Evolutionary conservation across 306 rosid genomes (phyloP).

Genomic region (Mucuna pruriens): DNA sequence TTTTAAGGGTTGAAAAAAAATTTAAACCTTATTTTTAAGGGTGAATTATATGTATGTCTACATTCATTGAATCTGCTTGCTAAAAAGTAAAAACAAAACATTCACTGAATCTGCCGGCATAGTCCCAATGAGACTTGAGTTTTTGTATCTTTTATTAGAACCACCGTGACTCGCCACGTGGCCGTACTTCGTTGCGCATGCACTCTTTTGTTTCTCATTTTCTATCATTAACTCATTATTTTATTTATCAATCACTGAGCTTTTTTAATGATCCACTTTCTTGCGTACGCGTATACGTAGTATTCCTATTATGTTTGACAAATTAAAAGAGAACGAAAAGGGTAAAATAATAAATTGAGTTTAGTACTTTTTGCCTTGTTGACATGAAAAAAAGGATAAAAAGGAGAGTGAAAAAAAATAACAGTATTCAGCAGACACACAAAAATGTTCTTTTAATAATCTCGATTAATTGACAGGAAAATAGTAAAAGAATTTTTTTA

Average conservation of each 20-base stretch:
- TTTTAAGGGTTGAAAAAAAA: too few species aligned
- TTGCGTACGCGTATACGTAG: too few species aligned
- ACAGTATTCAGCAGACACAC: neutral
- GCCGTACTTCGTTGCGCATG: neutral
- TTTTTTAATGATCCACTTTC: neutral
- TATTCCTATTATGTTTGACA: too few species aligned
- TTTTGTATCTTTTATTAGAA: neutral
- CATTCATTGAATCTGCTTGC: too few species aligned
- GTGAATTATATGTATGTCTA: too few species aligned
- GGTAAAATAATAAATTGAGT: neutral
- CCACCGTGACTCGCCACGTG: neutral
- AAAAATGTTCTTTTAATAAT: neutral
- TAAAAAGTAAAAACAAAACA: too few species aligned
- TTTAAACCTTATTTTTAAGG: too few species aligned
- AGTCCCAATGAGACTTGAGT: neutral
- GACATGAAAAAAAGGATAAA: neutral
- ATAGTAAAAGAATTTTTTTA: neutral
- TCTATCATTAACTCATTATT: neutral
- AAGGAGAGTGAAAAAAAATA: too few species aligned
- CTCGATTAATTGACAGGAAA: neutral
- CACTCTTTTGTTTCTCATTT: neutral
- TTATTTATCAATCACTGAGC: neutral
- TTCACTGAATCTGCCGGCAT: neutral
- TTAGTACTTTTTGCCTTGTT: neutral
- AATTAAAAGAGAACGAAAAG: neutral